These are phyloP conservation scores for Holtermannia corniformis DNA, from an alignment of 768 basidiomycete species.

Conservation along the genomic window DNA sequence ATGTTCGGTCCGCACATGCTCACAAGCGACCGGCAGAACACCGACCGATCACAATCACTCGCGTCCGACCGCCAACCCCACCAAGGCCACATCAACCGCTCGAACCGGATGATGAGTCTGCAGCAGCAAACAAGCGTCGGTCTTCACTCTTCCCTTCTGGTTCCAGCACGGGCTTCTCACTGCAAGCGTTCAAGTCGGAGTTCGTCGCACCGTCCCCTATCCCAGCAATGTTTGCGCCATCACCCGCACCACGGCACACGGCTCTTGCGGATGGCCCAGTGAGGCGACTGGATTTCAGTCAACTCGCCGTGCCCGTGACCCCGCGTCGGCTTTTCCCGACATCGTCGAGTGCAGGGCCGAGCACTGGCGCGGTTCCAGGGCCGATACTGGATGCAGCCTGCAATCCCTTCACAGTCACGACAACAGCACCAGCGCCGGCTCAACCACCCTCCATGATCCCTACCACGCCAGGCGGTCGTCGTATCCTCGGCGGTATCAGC, in stretches of 20 bases:
- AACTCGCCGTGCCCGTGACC: too few relatives aligned
- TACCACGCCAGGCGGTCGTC: background rate
- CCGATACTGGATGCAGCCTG: background rate
- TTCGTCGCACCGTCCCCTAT: background rate
- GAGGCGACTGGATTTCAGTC: too few relatives aligned
- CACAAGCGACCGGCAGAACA: too few relatives aligned
- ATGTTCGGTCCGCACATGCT: too few relatives aligned
- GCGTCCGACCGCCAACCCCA: conserved; percentile 7
- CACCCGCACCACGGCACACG: background rate
- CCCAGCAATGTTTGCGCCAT: background rate
- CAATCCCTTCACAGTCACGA: background rate
- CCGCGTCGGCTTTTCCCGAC: too few relatives aligned
- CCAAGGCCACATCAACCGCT: conserved; percentile 7
- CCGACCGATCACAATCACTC: too few relatives aligned
- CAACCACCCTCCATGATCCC: background rate
- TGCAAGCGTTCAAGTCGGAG: background rate
- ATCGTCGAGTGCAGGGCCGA: too few relatives aligned
- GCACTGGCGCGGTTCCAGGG: background rate
- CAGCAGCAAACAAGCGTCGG: background rate
- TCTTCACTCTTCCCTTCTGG: background rate
- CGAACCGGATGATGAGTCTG: background rate
- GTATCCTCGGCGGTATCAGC: background rate
- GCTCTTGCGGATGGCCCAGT: too few relatives aligned
- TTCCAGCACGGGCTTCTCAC: background rate
- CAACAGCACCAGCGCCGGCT: background rate